phyloP scores from a whole-genome alignment of 2,329 filamentous ascomycete genomes.

The Colletotrichum simmondsii region DNA sequence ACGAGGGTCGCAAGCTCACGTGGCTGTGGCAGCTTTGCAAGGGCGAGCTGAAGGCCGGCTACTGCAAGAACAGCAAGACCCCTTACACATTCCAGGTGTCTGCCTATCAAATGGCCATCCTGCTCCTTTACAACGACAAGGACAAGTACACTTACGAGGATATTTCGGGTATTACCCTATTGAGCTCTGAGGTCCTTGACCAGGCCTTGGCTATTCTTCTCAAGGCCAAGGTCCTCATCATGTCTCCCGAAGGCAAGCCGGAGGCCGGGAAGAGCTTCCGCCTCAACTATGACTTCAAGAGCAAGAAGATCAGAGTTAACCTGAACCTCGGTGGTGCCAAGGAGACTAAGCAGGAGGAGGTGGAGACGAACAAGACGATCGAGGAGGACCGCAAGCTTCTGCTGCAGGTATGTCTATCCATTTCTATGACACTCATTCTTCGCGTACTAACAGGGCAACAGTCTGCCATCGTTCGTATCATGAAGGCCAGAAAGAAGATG shows the following conservation, averaged over 20 bases:
- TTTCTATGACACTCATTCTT: neutral
- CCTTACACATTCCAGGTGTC: slow-evolving; percentile 98
- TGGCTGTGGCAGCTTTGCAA: slow-evolving; percentile 99
- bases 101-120: slow-evolving; percentile 96
- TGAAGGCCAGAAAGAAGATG: slow-evolving; percentile 99
- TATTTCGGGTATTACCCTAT: slow-evolving; percentile 82
- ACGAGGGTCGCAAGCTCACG: slow-evolving; percentile 94
- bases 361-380: slow-evolving; percentile 98
- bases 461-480: slow-evolving; percentile 99
- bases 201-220: slow-evolving; percentile 86
- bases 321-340: slow-evolving; percentile 94
- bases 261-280: slow-evolving; percentile 82
- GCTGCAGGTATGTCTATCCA: slow-evolving; percentile 81
- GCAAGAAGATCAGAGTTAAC: slow-evolving; percentile 98
- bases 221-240: slow-evolving; percentile 89
- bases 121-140: slow-evolving; percentile 93
- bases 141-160: slow-evolving; percentile 89
- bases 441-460: slow-evolving; percentile 53
- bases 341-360: slow-evolving; percentile 95
- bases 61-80: slow-evolving; percentile 88
- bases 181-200: slow-evolving; percentile 86
- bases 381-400: slow-evolving; percentile 97
- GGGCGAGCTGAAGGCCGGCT: slow-evolving; percentile 94
- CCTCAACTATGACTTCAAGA: slow-evolving; percentile 96
- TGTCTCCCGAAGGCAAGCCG: slow-evolving; percentile 79